A percentile compares a stretch with the other conserved stretches of the same genome.
Evolutionary conservation across 208 protist species (phyloP).

Genomic region (Histomonas meleagridis): DNA sequence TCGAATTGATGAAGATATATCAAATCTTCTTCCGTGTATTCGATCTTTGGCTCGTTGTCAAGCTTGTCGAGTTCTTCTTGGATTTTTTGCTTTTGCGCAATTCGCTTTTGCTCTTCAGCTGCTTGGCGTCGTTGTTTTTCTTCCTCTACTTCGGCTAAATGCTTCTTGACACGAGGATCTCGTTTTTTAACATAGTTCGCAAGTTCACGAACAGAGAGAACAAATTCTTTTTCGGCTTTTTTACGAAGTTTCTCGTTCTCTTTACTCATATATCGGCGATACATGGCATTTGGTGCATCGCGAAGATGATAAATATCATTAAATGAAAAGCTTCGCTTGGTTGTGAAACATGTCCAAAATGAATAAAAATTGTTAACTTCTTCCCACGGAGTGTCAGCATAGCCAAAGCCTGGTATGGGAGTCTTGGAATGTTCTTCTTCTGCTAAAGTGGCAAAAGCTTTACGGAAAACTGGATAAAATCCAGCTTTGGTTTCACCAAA

Average conservation of each 20-base stretch:
- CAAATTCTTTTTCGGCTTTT: background rate
- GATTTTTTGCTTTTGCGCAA: background rate
- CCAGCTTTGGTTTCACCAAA: background rate
- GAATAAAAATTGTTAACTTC: background rate
- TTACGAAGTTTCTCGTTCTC: background rate
- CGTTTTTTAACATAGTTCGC: background rate
- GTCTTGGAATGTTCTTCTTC: background rate
- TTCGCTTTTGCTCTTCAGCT: background rate
- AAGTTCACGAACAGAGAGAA: background rate
- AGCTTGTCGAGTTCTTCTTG: background rate
- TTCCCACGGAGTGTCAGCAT: background rate
- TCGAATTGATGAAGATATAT: background rate
- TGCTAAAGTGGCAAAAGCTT: background rate
- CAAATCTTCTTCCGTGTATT: background rate
- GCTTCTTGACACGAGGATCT: background rate
- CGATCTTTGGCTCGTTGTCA: background rate
- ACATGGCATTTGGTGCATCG: background rate
- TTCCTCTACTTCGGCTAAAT: background rate
- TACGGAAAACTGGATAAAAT: background rate
- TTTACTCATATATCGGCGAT: background rate
- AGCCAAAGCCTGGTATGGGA: background rate
- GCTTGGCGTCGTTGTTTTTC: background rate
- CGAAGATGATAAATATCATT: background rate
- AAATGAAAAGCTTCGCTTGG: background rate
- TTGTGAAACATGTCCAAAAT: constrained; percentile 32